phyloP scores from a whole-genome alignment of 2,329 filamentous ascomycete genomes.

The Colletotrichum euphorbiae region DNA sequence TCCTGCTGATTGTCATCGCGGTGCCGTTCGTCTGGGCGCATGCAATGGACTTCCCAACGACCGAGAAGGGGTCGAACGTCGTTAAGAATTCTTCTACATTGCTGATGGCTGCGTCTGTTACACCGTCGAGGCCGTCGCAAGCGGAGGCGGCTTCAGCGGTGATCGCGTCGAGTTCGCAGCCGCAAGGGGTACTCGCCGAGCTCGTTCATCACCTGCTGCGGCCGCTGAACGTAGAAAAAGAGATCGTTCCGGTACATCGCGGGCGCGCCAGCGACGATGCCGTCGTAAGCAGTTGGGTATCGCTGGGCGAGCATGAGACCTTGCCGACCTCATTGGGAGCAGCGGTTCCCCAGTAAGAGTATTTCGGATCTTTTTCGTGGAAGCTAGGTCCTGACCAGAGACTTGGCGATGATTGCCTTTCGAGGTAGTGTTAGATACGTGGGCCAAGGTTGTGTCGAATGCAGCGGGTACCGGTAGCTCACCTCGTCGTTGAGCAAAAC shows the following conservation, averaged over 20 bases:
- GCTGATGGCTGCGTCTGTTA: conserved; percentile 42
- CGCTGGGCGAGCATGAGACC: conserved; percentile 59
- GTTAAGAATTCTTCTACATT: conserved; percentile 25
- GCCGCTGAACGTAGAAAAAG: conserved; percentile 4
- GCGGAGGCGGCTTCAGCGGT: conserved; percentile 48
- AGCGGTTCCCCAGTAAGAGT: conserved; percentile 63
- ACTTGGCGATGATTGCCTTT: conserved; percentile 58
- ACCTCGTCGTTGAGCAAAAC: conserved; percentile 51
- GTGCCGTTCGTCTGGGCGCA: conserved; percentile 25
- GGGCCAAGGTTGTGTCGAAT: conserved; percentile 39
- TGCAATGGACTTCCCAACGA: conserved; percentile 29
- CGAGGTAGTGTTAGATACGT: conserved; percentile 43
- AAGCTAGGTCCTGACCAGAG: conserved; percentile 58
- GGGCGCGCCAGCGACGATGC: conserved; percentile 46
- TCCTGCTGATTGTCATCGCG: background rate
- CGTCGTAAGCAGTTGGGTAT: conserved; percentile 62
- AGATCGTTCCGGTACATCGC: conserved; percentile 43
- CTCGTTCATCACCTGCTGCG: conserved; percentile 26
- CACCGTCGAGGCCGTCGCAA: conserved; percentile 43
- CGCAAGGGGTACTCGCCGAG: conserved; percentile 4
- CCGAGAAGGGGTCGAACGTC: conserved; percentile 43
- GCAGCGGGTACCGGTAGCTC: conserved; percentile 46
- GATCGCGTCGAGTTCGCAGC: conserved; percentile 48
- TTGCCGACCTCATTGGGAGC: conserved; percentile 63
- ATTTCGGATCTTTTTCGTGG: conserved; percentile 52